Conservation (phyloP, 2,329 filamentous ascomycete species). For the Gnomoniopsis smithogilvyi region DNA sequence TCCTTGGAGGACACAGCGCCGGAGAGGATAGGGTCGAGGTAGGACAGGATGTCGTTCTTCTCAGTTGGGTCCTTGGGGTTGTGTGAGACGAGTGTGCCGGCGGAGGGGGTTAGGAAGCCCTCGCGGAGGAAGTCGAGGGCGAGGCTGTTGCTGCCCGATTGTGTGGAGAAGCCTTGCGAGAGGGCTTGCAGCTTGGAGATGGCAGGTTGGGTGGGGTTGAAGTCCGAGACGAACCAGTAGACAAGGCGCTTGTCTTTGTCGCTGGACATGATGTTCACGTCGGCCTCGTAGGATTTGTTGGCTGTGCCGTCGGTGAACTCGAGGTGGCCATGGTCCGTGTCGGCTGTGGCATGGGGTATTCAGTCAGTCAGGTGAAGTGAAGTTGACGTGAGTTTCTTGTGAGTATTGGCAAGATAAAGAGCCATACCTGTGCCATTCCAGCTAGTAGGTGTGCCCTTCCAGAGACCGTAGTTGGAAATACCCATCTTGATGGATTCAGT, state of each 20-base stretch:
- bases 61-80: constrained; percentile 8
- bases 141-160: constrained; percentile 14
- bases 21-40: constrained; percentile 31
- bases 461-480: constrained; percentile 22
- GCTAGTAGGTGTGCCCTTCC: constrained; percentile 20
- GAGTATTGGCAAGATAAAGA: neutral
- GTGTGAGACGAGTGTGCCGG: constrained; percentile 19
- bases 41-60: constrained; percentile 29
- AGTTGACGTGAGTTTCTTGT: neutral
- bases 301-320: constrained; percentile 20
- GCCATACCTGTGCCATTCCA: constrained; percentile 17
- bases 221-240: constrained; percentile 46
- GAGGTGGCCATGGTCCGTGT: constrained; percentile 20
- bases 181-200: constrained; percentile 17
- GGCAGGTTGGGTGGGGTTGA: constrained; percentile 28
- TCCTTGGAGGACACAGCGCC: constrained; percentile 32
- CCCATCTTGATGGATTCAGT: constrained; percentile 14
- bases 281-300: constrained; percentile 15
- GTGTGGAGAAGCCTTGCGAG: constrained; percentile 16
- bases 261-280: constrained; percentile 25
- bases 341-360: neutral
- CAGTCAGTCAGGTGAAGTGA: neutral
- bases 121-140: constrained; percentile 21
- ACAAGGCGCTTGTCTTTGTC: constrained; percentile 34
- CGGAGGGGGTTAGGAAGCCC: constrained; percentile 21